A percentile compares a stretch with the other conserved stretches of the same genome.
Conservation (phyloP, 805 yeast species). For the Barnettozyma botsteinii region DNA sequence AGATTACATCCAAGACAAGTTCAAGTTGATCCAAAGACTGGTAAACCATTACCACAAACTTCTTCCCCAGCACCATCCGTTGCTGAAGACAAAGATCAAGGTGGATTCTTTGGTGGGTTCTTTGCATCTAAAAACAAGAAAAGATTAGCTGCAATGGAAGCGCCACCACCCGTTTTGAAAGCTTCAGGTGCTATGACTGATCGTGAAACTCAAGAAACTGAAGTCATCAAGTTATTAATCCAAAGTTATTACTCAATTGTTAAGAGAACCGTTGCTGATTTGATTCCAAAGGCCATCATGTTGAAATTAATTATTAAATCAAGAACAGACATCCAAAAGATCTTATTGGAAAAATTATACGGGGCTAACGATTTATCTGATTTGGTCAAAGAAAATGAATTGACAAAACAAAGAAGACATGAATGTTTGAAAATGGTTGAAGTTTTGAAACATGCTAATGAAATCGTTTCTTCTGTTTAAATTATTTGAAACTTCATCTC, state of each 20-base stretch:
- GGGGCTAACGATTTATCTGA: slow-evolving; percentile 66
- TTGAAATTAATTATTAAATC: slow-evolving; percentile 80
- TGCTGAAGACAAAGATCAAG: slow-evolving; percentile 38
- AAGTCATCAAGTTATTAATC: slow-evolving; percentile 88
- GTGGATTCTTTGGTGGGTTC: slow-evolving; percentile 94
- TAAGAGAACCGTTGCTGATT: slow-evolving; percentile 86
- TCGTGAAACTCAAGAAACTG: slow-evolving; percentile 94
- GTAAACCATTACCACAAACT: slow-evolving; percentile 56
- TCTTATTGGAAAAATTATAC: slow-evolving; percentile 80
- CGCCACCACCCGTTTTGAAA: slow-evolving; percentile 92
- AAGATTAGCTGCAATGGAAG: slow-evolving; percentile 91
- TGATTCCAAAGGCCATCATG: slow-evolving; percentile 95
- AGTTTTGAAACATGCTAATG: slow-evolving; percentile 82
- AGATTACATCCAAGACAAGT: slow-evolving; percentile 68
- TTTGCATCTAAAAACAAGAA: slow-evolving; percentile 89
- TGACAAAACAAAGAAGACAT: slow-evolving; percentile 88
- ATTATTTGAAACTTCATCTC: too few relatives aligned
- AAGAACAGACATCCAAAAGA: slow-evolving; percentile 85
- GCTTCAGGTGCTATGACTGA: slow-evolving; percentile 91
- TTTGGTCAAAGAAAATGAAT: slow-evolving; percentile 85
- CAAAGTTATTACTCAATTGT: slow-evolving; percentile 89
- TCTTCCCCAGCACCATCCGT: slow-evolving; percentile 28
- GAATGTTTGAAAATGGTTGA: slow-evolving; percentile 96
- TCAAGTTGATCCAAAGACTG: slow-evolving; percentile 83
- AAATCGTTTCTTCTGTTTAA: slow-evolving; percentile 57